phyloP scores from a whole-genome alignment of 352 stramenopile genomes.

The Pythium myriotylum region DNA sequence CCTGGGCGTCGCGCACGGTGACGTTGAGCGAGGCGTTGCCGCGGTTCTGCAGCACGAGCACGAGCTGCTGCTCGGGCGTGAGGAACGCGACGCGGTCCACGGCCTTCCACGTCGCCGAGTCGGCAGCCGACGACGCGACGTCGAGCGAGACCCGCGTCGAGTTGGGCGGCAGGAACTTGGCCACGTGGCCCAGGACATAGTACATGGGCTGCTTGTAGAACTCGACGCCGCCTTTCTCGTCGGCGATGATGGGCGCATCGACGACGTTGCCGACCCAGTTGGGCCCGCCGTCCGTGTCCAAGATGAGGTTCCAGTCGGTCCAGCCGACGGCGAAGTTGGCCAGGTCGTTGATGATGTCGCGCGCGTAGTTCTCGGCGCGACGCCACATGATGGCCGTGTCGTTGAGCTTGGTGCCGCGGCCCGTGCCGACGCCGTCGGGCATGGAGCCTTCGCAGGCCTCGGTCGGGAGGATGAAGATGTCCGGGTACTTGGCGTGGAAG shows the following conservation, averaged over 20 bases:
- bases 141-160: constrained; percentile 41
- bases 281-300: constrained; percentile 74
- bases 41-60: constrained; percentile 22
- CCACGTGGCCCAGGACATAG: constrained; percentile 79
- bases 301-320: constrained; percentile 89
- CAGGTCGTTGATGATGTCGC: constrained; percentile 88
- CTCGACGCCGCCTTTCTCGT: constrained; percentile 51
- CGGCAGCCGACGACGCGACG: not conserved
- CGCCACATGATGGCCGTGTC: constrained; percentile 56
- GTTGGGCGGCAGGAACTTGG: constrained; percentile 66
- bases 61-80: constrained; percentile 18
- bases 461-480: constrained; percentile 82
- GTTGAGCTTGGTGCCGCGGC: constrained; percentile 47
- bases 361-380: constrained; percentile 75
- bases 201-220: constrained; percentile 89
- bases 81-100: constrained; percentile 24
- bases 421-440: constrained; percentile 46
- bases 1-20: constrained; percentile 12
- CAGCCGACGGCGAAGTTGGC: constrained; percentile 77
- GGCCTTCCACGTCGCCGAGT: not conserved
- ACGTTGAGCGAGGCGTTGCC: not conserved
- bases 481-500: constrained; percentile 59
- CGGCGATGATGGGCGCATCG: constrained; percentile 73
- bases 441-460: constrained; percentile 82
- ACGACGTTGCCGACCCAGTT: constrained; percentile 72